phyloP scores from a whole-genome alignment of 805 yeast species.

The Tetrapisispora iriomotensis region DNA sequence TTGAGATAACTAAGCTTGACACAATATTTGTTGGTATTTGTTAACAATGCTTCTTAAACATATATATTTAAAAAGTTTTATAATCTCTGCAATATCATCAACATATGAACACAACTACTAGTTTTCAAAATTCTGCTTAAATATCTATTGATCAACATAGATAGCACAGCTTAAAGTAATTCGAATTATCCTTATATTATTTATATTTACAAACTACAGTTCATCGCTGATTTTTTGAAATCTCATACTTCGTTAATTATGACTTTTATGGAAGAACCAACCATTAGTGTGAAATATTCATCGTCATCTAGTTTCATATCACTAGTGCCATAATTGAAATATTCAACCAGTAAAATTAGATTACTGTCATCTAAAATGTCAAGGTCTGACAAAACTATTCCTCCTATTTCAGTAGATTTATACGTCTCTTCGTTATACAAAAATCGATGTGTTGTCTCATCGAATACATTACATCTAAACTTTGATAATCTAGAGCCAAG shows the following conservation, averaged over 20 bases:
- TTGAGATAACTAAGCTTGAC: no score
- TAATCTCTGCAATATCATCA: no score
- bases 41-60: no score
- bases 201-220: no score
- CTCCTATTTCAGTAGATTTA: conserved; percentile 7
- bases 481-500: conserved; percentile 1
- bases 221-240: no score
- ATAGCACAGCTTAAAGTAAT: no score
- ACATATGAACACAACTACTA: no score
- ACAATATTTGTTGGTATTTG: no score
- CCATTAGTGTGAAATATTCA: background rate
- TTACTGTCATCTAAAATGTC: background rate
- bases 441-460: conserved; percentile 9
- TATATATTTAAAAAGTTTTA: no score
- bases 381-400: conserved; percentile 13
- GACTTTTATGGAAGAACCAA: background rate
- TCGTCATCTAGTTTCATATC: background rate
- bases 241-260: background rate
- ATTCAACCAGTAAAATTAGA: background rate
- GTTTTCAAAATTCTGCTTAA: no score
- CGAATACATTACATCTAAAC: conserved; percentile 18
- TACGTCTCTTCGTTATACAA: conserved; percentile 8
- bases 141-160: no score
- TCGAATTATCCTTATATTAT: no score
- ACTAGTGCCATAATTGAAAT: background rate